phyloP scores from a whole-genome alignment of 2,329 filamentous ascomycete genomes.

The Aspergillus pseudoterreus region DNA sequence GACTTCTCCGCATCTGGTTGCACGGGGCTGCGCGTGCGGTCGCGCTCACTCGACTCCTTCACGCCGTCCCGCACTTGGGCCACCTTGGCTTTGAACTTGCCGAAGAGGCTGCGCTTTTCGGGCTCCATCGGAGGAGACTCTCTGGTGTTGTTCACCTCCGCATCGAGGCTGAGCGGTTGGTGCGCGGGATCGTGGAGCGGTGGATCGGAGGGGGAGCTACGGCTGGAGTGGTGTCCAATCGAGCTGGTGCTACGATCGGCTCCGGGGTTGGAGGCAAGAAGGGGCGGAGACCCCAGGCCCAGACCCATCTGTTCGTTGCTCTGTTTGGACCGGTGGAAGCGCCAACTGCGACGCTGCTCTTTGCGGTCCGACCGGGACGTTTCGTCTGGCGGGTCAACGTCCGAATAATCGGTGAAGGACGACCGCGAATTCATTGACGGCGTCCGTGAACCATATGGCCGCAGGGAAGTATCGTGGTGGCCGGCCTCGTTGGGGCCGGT shows the following conservation, averaged over 20 bases:
- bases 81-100: slow-evolving; percentile 64
- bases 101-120: slow-evolving; percentile 59
- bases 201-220: slow-evolving; percentile 44
- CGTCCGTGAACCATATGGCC: slow-evolving; percentile 68
- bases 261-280: slow-evolving; percentile 59
- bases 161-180: slow-evolving; percentile 35
- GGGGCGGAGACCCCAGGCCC: slow-evolving; percentile 44
- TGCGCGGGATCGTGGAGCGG: slow-evolving; percentile 35
- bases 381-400: slow-evolving; percentile 71
- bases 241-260: slow-evolving; percentile 67
- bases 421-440: slow-evolving; percentile 71
- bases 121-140: slow-evolving; percentile 30
- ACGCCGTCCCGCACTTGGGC: slow-evolving; percentile 52
- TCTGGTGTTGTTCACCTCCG: slow-evolving; percentile 33
- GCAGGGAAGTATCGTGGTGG: slow-evolving; percentile 51
- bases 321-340: slow-evolving; percentile 60
- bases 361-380: slow-evolving; percentile 53
- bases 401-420: slow-evolving; percentile 74
- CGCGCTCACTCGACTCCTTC: slow-evolving; percentile 50
- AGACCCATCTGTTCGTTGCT: slow-evolving; percentile 51
- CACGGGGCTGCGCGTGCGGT: slow-evolving; percentile 51
- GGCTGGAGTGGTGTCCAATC: slow-evolving; percentile 50
- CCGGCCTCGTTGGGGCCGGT: slow-evolving; percentile 32
- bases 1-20: slow-evolving; percentile 32
- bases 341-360: slow-evolving; percentile 69